These are phyloP conservation scores for Avena sativa DNA, from an alignment of 176 grass and related monocot genomes.

Conservation along the genomic window DNA sequence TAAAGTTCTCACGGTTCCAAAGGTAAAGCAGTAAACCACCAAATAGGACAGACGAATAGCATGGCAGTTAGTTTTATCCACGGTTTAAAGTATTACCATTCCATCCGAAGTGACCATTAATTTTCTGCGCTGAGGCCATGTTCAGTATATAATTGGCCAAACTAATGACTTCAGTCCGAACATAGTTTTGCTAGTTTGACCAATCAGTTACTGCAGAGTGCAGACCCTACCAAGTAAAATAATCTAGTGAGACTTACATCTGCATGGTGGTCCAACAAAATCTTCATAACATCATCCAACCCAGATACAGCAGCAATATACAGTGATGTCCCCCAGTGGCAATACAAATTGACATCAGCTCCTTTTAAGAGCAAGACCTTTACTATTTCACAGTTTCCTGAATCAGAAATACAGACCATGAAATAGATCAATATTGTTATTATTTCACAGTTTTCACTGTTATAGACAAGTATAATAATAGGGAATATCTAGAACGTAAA, in stretches of 20 bases:
- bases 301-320: slow-evolving; percentile 1
- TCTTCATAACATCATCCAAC: neutral
- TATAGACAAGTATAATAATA: neutral
- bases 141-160: neutral
- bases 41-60: slow-evolving; percentile 11
- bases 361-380: slow-evolving; percentile 35
- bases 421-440: neutral
- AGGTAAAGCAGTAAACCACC: neutral
- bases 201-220: neutral
- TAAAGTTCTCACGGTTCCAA: neutral
- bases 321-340: neutral
- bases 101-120: neutral
- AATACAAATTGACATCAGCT: slow-evolving; percentile 10
- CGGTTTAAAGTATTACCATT: neutral
- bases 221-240: neutral
- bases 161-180: neutral
- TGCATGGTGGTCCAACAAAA: slow-evolving; percentile 25
- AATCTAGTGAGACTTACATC: slow-evolving; percentile 1
- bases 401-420: neutral
- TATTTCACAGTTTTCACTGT: neutral
- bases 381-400: slow-evolving; percentile 32
- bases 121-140: neutral
- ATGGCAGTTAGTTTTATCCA: neutral
- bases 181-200: neutral
- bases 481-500: neutral